Evolutionary conservation across 1,139 yeast species (phyloP).

Genomic region (Zygoascus meyerae): DNA sequence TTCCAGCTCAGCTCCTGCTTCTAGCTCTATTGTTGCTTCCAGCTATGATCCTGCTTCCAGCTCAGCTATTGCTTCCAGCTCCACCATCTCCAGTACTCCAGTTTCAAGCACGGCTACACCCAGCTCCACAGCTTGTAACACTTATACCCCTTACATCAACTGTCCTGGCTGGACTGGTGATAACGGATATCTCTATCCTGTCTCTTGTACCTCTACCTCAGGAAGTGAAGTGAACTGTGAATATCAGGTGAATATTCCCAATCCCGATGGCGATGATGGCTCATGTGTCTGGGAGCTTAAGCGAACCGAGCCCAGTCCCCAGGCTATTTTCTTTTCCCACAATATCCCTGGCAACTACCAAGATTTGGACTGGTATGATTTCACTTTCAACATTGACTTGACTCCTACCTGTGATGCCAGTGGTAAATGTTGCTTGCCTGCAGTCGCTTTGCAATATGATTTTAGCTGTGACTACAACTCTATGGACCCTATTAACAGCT

Average conservation of each 20-base stretch:
- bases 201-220: not conserved
- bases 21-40: not conserved
- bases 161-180: conserved; percentile 6
- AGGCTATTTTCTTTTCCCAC: not conserved
- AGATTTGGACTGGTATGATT: conserved; percentile 5
- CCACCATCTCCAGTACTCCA: not conserved
- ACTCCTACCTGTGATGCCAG: not conserved
- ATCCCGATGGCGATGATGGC: conserved; percentile 1
- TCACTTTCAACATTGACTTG: not conserved
- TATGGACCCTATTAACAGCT: conserved; percentile 3
- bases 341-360: conserved; percentile 1
- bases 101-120: conserved; percentile 9
- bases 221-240: not conserved
- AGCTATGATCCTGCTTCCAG: conserved; percentile 7
- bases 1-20: not conserved
- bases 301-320: not conserved
- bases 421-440: conserved; percentile 1
- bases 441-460: conserved; percentile 4
- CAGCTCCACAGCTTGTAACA: conserved; percentile 9
- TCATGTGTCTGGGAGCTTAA: conserved; percentile 1
- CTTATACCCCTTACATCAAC: conserved; percentile 7
- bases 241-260: not conserved
- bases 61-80: conserved; percentile 8
- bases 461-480: not conserved
- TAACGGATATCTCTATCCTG: not conserved